Percentiles rank a stretch among this genome's conserved stretches.
Conservation (phyloP, 2,329 filamentous ascomycete genomes). For the Aspergillus fischeri region DNA sequence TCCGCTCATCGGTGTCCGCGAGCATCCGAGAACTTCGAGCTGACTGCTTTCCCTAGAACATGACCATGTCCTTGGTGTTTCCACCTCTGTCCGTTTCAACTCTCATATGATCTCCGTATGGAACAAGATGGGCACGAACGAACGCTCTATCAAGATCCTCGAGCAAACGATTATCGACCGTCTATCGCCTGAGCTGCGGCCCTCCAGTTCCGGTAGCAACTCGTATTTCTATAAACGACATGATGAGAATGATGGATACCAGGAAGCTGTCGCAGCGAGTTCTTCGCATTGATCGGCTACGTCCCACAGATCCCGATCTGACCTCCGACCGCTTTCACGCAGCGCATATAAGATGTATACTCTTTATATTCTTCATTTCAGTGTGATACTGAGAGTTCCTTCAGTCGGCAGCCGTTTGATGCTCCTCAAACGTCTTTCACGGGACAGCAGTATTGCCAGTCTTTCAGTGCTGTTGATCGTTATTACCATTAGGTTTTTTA, state of each 20-base stretch:
- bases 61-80: slow-evolving; percentile 82
- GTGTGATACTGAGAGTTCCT: not conserved
- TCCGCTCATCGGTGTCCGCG: not conserved
- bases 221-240: slow-evolving; percentile 76
- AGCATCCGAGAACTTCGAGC: not conserved
- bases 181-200: slow-evolving; percentile 67
- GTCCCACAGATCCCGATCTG: not conserved
- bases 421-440: not conserved
- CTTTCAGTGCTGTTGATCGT: not conserved
- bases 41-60: slow-evolving; percentile 53
- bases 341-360: not conserved
- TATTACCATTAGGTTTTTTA: slow-evolving; percentile 7
- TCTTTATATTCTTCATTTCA: not conserved
- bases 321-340: not conserved
- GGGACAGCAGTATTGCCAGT: not conserved
- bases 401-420: not conserved
- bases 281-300: not conserved
- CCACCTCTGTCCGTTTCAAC: slow-evolving; percentile 83
- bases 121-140: slow-evolving; percentile 82
- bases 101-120: slow-evolving; percentile 84
- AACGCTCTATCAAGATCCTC: slow-evolving; percentile 71
- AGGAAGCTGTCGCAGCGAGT: slow-evolving; percentile 35
- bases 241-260: slow-evolving; percentile 79
- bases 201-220: slow-evolving; percentile 52
- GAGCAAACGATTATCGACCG: slow-evolving; percentile 69